Evolutionary conservation across 1,139 yeast genomes (phyloP).

Genomic region (Hyphopichia fennica): DNA sequence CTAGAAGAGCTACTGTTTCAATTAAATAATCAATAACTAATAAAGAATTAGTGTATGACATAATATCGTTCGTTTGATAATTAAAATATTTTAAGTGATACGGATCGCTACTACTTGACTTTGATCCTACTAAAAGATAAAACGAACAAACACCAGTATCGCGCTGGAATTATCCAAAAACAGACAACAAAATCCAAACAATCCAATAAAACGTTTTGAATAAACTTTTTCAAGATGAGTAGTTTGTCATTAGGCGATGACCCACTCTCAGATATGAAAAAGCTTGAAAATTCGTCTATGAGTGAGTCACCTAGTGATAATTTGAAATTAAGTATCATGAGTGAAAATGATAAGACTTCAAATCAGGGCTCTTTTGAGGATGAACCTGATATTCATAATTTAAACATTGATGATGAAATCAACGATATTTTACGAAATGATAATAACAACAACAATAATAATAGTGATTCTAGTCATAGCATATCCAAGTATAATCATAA

Average conservation of each 20-base stretch:
- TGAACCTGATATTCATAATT: slow-evolving; percentile 1
- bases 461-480: too few species aligned
- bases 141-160: too few species aligned
- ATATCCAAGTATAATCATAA: too few species aligned
- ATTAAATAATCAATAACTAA: too few species aligned
- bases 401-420: slow-evolving; percentile 8
- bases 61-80: background rate
- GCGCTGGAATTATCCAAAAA: too few species aligned
- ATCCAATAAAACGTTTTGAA: slow-evolving; percentile 5
- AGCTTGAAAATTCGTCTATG: slow-evolving; percentile 2
- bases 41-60: too few species aligned
- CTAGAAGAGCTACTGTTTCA: background rate
- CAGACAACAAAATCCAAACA: too few species aligned
- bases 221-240: slow-evolving; percentile 10
- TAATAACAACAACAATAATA: background rate
- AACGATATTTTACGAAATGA: slow-evolving; percentile 8
- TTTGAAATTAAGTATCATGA: slow-evolving; percentile 2
- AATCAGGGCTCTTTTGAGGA: slow-evolving; percentile 1
- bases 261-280: slow-evolving; percentile 4
- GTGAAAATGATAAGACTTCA: slow-evolving; percentile 2
- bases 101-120: too few species aligned
- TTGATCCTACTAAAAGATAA: too few species aligned
- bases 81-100: too few species aligned
- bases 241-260: slow-evolving; percentile 11
- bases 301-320: background rate